These are phyloP conservation scores for Sisymbrium irio DNA, from an alignment of 345 rosid species.

Conservation along the genomic window DNA sequence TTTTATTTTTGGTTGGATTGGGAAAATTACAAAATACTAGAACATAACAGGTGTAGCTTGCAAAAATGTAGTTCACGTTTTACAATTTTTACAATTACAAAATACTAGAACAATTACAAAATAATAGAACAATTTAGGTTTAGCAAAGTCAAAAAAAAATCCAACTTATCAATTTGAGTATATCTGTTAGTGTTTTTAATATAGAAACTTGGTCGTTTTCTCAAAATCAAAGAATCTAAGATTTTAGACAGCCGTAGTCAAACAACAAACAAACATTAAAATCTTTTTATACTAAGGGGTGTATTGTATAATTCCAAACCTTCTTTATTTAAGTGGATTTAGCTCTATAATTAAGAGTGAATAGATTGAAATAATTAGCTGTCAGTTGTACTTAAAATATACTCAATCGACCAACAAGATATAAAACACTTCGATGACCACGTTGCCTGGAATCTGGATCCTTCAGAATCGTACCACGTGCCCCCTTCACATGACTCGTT, in stretches of 20 bases:
- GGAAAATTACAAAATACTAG: background rate
- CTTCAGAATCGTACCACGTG: slow-evolving; percentile 25
- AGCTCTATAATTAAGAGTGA: background rate
- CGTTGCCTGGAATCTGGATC: slow-evolving; percentile 13
- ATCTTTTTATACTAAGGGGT: background rate
- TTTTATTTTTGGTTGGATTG: background rate
- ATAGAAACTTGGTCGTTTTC: background rate
- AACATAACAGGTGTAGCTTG: too few relatives aligned
- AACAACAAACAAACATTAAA: background rate
- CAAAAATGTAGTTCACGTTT: too few relatives aligned
- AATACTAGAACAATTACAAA: background rate
- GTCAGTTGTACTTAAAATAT: background rate
- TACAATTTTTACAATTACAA: too few relatives aligned
- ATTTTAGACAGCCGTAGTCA: background rate
- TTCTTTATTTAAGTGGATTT: background rate
- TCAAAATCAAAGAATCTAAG: background rate
- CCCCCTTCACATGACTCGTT: background rate
- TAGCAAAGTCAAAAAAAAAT: background rate
- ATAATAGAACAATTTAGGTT: too few relatives aligned
- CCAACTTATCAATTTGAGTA: background rate
- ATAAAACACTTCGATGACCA: background rate
- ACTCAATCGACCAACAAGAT: background rate
- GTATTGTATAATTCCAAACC: background rate
- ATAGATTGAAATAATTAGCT: background rate
- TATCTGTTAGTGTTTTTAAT: background rate